Evolutionary conservation across 495 filamentous ascomycete genomes (phyloP).

Genomic region (Tuber aestivum): DNA sequence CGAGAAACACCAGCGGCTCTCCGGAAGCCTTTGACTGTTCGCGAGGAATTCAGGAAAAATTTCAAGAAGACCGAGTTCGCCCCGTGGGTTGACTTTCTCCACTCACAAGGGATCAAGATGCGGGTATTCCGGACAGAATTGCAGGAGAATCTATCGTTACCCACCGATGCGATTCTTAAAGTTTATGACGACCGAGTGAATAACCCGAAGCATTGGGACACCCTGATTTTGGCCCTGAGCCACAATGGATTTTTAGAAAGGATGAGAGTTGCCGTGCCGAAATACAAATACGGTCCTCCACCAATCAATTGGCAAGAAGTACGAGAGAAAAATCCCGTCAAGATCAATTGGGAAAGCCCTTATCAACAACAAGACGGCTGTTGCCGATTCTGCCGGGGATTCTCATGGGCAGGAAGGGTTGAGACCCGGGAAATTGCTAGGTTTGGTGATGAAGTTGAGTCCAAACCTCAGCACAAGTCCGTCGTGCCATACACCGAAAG

Average conservation of each 20-base stretch:
- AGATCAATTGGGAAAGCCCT: conserved; percentile 17
- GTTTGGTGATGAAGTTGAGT: conserved; percentile 34
- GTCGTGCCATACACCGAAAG: conserved; percentile 32
- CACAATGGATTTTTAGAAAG: conserved; percentile 28
- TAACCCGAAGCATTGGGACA: conserved; percentile 27
- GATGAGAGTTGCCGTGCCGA: conserved; percentile 19
- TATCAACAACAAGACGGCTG: conserved; percentile 38
- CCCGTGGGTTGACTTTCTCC: conserved; percentile 33
- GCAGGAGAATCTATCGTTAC: conserved; percentile 24
- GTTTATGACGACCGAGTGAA: conserved; percentile 30
- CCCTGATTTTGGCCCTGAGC: conserved; percentile 21
- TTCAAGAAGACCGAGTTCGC: conserved; percentile 31
- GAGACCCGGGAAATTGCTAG: conserved; percentile 29
- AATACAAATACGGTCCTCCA: conserved; percentile 8
- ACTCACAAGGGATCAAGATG: conserved; percentile 20
- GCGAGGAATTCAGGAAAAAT: conserved; percentile 35
- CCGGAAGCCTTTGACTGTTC: conserved; percentile 21
- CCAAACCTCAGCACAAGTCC: conserved; percentile 35
- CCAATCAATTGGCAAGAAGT: conserved; percentile 26
- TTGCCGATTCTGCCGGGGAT: conserved; percentile 38
- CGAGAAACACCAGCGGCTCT: conserved; percentile 37
- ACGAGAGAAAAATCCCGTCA: conserved; percentile 19
- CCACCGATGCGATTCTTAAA: conserved; percentile 29
- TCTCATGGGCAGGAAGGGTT: conserved; percentile 34
- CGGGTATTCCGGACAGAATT: conserved; percentile 11